Conservation (phyloP, 257 asterid species). For the Voacanga thouarsii region DNA sequence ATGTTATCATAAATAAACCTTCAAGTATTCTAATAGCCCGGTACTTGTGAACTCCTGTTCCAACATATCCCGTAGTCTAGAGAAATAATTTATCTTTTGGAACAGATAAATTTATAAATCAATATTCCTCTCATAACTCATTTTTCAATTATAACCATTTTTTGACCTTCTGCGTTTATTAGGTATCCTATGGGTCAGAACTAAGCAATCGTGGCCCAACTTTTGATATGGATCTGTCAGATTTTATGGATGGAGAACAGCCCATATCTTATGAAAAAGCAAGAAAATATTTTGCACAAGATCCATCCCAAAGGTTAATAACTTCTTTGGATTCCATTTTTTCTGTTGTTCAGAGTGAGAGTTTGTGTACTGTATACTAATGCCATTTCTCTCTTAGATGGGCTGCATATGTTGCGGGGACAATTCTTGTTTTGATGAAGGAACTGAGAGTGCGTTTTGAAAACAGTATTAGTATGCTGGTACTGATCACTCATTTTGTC, state of each 20-base stretch:
- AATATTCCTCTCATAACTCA: neutral
- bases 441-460: constrained; percentile 77
- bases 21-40: neutral
- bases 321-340: constrained; percentile 8
- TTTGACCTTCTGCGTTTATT: constrained; percentile 6
- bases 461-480: constrained; percentile 83
- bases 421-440: constrained; percentile 92
- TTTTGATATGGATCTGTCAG: constrained; percentile 94
- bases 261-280: constrained; percentile 81
- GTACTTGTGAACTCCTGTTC: neutral
- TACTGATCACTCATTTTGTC: constrained; percentile 23
- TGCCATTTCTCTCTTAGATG: constrained; percentile 51
- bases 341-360: constrained; percentile 10
- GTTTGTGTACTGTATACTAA: constrained; percentile 25
- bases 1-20: neutral
- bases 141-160: neutral
- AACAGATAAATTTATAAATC: neutral
- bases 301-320: constrained; percentile 86
- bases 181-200: constrained; percentile 99
- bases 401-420: constrained; percentile 99
- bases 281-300: constrained; percentile 76
- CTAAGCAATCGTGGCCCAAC: constrained; percentile 98
- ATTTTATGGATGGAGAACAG: constrained; percentile 76
- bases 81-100: neutral
- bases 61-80: neutral